Base-by-base conservation (phyloP, 257 asterid species). In the Linderniella brevidens region DNA sequence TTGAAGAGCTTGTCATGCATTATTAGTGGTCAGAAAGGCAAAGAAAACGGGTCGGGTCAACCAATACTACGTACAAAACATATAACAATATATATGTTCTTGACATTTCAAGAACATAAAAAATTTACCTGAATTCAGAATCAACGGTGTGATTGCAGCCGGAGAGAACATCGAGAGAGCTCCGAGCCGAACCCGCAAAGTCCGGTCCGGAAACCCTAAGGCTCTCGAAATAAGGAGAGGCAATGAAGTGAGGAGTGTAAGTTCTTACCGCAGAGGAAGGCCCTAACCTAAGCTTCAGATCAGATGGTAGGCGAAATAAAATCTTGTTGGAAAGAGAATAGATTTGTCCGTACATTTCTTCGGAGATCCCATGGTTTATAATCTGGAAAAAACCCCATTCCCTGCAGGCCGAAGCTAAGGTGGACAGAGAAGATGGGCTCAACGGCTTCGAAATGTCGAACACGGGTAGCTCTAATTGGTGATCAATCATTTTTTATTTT, bases 361-460 rank as follows among this genome's bases (percentile, higher is more conserved):
- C 69, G 58, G 93, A 71, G 53, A 80, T 74, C 47, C 93, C 93
- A 51, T 80, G 87, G 49, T 74, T 80, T 37, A 53, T 67, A 37
- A 80, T 75, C 50, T 64, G 81, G 62, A 77, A 77, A 70, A 80
- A 80, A 4, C 93, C 87, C 77, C 78, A 71, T 58, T 77, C 93
- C 71, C 45, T 67, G 72, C 87, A 77, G 58, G 81, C 83, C 17
- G 58, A 61, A 35, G 79, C 67, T 40, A 80, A 64, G 46, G 73
- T 68, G 13, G 72, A 63, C 41, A 74, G 19, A 49, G 67, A 49
- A 17, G 66, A 66, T 17, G 68, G 46, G 48, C 54, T 19, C 52
- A 72, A 42, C 8, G 83, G 75, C 64, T 67, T 59, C 19, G 81
- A 77, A 44, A 80, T 59, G 53, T 80, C 86, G 16, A 80, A 41